phyloP scores from a whole-genome alignment of 2,329 filamentous ascomycete species.

The Fonsecaea nubica region DNA sequence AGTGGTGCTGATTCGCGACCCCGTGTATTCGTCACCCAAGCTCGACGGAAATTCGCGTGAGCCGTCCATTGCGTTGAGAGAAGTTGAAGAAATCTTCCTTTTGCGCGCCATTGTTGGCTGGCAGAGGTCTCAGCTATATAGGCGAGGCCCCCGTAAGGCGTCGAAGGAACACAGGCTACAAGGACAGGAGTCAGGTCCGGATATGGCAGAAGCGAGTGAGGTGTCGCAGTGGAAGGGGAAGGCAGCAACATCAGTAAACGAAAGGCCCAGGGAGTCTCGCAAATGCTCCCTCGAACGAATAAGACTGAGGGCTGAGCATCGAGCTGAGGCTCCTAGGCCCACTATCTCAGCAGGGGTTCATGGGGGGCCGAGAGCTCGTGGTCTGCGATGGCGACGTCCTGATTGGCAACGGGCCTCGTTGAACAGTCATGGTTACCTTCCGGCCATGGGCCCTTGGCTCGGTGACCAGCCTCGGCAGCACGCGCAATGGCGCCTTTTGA shows the following conservation, averaged over 20 bases:
- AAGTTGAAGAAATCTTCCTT: constrained; percentile 32
- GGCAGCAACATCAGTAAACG: constrained; percentile 19
- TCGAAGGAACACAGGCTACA: constrained; percentile 16
- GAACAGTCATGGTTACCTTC: constrained; percentile 20
- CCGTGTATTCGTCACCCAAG: constrained; percentile 13
- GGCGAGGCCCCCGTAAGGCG: constrained; percentile 14
- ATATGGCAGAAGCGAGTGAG: constrained; percentile 9
- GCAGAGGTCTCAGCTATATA: constrained; percentile 28
- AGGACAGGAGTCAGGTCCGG: constrained; percentile 2
- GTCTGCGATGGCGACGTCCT: constrained; percentile 21
- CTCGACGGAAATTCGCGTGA: constrained; percentile 21
- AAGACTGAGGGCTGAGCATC: constrained; percentile 28
- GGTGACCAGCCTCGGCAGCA: constrained; percentile 22
- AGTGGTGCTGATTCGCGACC: constrained; percentile 25
- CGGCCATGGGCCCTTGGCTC: constrained; percentile 20
- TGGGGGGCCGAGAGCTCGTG: constrained; percentile 24
- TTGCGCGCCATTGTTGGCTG: constrained; percentile 26
- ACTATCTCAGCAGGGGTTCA: constrained; percentile 19
- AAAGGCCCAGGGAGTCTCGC: constrained; percentile 12
- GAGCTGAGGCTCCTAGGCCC: constrained; percentile 33
- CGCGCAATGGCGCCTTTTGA: constrained; percentile 8
- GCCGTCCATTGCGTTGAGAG: constrained; percentile 31
- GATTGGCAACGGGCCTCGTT: constrained; percentile 19
- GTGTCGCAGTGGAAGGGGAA: constrained; percentile 11
- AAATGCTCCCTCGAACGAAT: constrained; percentile 23